phyloP scores from a whole-genome alignment of 2,329 filamentous ascomycete species.

The Calonectria naviculata region DNA sequence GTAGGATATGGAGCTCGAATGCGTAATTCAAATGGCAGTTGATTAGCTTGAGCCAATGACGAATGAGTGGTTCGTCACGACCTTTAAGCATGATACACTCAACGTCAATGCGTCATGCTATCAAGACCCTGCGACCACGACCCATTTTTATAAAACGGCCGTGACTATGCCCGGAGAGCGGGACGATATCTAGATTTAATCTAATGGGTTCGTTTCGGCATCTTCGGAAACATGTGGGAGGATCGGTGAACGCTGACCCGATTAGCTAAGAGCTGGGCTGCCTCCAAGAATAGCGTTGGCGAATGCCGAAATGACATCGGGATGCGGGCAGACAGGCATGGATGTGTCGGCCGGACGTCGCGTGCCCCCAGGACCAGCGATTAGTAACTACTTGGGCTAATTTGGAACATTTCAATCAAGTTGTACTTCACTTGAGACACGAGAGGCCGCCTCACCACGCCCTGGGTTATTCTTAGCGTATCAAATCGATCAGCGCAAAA shows the following conservation, averaged over 20 bases:
- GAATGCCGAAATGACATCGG: neutral
- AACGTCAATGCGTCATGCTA: neutral
- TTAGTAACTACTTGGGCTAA: neutral
- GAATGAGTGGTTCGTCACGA: neutral
- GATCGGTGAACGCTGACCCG: neutral
- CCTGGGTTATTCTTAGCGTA: neutral
- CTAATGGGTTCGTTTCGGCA: neutral
- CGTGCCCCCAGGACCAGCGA: neutral
- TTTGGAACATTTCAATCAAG: neutral
- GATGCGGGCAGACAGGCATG: neutral
- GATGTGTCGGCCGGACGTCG: neutral
- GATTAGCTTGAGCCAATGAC: neutral
- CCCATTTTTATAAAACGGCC: neutral
- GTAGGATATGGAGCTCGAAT: neutral
- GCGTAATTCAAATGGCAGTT: neutral
- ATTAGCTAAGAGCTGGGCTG: neutral
- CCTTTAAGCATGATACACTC: neutral
- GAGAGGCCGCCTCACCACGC: neutral
- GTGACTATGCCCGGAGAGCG: neutral
- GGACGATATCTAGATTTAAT: neutral
- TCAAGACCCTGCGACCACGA: neutral
- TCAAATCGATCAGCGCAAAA: neutral
- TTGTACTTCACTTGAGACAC: neutral
- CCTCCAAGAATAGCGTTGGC: neutral
- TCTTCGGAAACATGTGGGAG: neutral